Conservation (phyloP, 768 basidiomycete genomes). For the Cyclocybe cylindracea region DNA sequence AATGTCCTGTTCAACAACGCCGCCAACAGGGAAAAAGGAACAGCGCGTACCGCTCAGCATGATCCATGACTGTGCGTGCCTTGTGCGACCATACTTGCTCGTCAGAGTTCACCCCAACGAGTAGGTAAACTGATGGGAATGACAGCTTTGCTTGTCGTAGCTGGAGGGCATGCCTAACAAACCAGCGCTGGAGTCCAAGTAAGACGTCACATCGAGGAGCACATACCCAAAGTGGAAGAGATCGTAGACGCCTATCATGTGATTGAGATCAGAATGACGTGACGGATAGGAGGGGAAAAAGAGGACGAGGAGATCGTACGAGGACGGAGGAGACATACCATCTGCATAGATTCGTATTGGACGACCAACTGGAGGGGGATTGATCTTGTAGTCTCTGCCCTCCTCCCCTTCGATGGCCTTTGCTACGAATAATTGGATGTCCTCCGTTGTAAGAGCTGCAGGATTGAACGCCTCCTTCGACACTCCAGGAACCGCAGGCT, state of each 20-base stretch:
- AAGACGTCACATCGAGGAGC: neutral
- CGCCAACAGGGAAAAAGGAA: neutral
- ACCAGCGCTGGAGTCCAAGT: neutral
- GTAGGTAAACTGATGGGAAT: constrained; percentile 86
- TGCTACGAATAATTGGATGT: constrained; percentile 77
- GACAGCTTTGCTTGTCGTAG: constrained; percentile 95
- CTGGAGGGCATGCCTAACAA: constrained; percentile 84
- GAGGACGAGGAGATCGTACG: constrained; percentile 2
- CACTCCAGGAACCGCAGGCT: constrained; percentile 42
- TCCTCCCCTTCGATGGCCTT: constrained; percentile 74
- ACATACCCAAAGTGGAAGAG: constrained; percentile 93
- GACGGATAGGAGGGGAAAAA: constrained; percentile 11
- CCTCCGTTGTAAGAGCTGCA: constrained; percentile 66
- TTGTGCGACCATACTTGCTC: constrained; percentile 81
- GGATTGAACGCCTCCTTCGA: constrained; percentile 55
- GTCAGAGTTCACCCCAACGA: constrained; percentile 94
- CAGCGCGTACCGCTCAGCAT: constrained; percentile 69
- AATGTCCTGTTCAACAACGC: constrained; percentile 1
- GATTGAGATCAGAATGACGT: constrained; percentile 30
- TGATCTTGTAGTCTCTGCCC: constrained; percentile 77
- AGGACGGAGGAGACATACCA: constrained; percentile 48
- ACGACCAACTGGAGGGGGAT: constrained; percentile 75
- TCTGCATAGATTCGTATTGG: constrained; percentile 94
- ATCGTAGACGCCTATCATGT: constrained; percentile 83
- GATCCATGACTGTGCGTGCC: constrained; percentile 82